Conservation (phyloP, 129 eudicot species). For the Helianthus tuberosus region DNA sequence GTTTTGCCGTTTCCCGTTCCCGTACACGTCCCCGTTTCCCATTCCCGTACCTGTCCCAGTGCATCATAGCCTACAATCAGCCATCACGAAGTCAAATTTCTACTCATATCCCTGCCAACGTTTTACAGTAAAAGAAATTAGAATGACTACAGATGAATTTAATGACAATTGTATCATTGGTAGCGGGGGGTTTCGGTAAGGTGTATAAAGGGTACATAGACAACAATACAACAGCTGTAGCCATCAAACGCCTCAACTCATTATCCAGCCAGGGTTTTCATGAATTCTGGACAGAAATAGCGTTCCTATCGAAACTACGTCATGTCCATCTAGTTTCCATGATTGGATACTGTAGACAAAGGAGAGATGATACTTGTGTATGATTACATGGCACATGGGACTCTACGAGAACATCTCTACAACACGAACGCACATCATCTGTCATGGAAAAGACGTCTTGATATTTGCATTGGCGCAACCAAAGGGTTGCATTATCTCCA, state of each 20-base stretch:
- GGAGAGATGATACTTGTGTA: slow-evolving; percentile 66
- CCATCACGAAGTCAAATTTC: slow-evolving; percentile 37
- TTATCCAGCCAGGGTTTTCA: slow-evolving; percentile 56
- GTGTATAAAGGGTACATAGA: no score
- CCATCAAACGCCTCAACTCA: slow-evolving; percentile 53
- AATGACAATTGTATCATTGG: no score
- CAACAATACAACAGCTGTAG: slow-evolving; percentile 25
- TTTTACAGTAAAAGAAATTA: no score
- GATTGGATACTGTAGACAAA: slow-evolving; percentile 53
- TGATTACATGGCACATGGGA: slow-evolving; percentile 61
- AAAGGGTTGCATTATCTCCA: slow-evolving; percentile 47
- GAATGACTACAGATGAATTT: no score
- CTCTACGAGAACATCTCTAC: slow-evolving; percentile 60
- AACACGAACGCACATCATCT: slow-evolving; percentile 30
- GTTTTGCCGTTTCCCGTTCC: no score
- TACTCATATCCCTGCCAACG: no score
- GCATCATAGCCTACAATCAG: slow-evolving; percentile 15
- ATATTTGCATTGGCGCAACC: slow-evolving; percentile 53
- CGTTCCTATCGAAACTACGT: slow-evolving; percentile 55
- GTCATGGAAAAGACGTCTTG: slow-evolving; percentile 53
- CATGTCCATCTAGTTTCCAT: slow-evolving; percentile 56
- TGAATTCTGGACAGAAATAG: slow-evolving; percentile 61
- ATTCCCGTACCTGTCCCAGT: no score
- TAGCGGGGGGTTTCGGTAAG: no score
- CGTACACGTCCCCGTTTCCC: no score